These are phyloP conservation scores for Luvunga scandens DNA, from an alignment of 345 rosid species.

Conservation along the genomic window DNA sequence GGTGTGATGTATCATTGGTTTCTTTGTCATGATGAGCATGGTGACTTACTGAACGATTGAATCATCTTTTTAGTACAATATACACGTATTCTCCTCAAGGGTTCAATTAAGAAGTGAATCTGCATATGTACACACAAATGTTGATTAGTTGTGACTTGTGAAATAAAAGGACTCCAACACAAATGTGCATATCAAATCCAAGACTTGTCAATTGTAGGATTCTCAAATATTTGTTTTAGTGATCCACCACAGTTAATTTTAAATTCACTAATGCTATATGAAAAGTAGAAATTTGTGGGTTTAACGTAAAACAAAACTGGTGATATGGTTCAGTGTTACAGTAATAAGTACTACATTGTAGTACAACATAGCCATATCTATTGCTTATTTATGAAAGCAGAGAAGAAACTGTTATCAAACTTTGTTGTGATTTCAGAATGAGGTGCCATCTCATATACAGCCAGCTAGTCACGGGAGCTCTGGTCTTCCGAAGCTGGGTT, in stretches of 20 bases:
- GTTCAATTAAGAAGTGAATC: background rate
- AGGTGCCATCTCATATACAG: background rate
- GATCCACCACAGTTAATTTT: no score
- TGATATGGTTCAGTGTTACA: background rate
- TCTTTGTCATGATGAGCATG: slow-evolving; percentile 14
- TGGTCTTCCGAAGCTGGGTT: slow-evolving; percentile 7
- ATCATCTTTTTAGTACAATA: background rate
- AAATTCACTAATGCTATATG: no score
- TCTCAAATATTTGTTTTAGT: no score
- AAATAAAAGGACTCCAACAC: background rate
- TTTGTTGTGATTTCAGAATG: background rate
- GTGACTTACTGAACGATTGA: background rate
- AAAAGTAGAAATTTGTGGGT: background rate
- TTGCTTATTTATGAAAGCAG: slow-evolving; percentile 3
- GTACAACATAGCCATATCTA: background rate
- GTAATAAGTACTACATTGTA: background rate
- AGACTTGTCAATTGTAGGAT: background rate
- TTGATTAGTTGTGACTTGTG: background rate
- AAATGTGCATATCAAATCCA: background rate
- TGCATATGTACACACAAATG: background rate
- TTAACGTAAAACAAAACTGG: background rate
- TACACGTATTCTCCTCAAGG: no score
- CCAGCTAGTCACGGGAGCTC: background rate
- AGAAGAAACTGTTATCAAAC: background rate
- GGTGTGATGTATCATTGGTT: slow-evolving; percentile 24